Base-by-base conservation (phyloP, 2,329 filamentous ascomycete genomes). In the Aspergillus transmontanensis region DNA sequence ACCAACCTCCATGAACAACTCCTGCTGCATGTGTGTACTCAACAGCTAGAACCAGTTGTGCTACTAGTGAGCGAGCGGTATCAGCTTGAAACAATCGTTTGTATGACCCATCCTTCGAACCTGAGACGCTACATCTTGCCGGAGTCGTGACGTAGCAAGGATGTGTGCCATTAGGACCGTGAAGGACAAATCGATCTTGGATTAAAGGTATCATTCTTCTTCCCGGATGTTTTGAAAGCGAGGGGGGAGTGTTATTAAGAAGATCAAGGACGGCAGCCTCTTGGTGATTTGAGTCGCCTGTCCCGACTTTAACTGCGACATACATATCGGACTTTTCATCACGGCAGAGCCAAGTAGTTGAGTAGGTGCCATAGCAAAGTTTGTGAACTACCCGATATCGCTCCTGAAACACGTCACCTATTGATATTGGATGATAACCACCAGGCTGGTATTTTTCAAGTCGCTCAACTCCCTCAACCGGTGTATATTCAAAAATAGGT, bases 11-110 rank as follows among this genome's bases (percentile, higher is more conserved):
- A 34, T 62, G 59, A 21, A 54, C 57, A 16, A 57, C 19, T 11
- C 48, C 45, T n/a, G 14, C n/a, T 6, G n/a, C 2, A 28, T 64
- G 59, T 3, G 51, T 26, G 53, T 71, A 69, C 0, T 71, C 68
- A 10, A 79, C 70, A 28, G 71, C 76, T 34, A 75, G 79, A 1
- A 65, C 68, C 1, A 73, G 68, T 58, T 74, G 71, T 1, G 70
- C 70, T n/a, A 65, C 65, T 6, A 75, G 50, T n/a, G 67, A 54
- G 36, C 71, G 69, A 21, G 72, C 71, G 2, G 69, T 67, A 5
- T 69, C 63, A 39, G 69, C 61, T 48, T 69, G 60, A 58, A 75
- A 73, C n/a, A 73, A 23, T 2, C 69, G 58, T 6, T 62, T 68
- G n/a, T 36, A 72, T 14, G 70, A 71, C 0, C 58, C 66, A 34